phyloP scores from a whole-genome alignment of 1,284 basidiomycete genomes.

The Papiliotrema flavescens region DNA sequence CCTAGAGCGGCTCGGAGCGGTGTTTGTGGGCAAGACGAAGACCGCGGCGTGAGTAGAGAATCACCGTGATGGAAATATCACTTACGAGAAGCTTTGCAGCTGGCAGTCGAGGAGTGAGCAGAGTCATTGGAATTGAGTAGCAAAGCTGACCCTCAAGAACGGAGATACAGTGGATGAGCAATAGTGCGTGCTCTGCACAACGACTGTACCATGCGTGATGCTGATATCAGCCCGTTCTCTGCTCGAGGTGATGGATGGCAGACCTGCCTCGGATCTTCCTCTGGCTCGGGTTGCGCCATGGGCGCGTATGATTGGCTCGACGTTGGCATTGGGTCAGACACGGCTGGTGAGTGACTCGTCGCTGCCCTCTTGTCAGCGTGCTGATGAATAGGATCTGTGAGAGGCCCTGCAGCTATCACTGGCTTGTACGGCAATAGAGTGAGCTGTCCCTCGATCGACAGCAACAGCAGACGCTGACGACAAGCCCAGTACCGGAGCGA shows the following conservation, averaged over 20 bases:
- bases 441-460: neutral
- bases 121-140: neutral
- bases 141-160: slow-evolving; percentile 36
- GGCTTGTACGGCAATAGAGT: slow-evolving; percentile 46
- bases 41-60: slow-evolving; percentile 55
- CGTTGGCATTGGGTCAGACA: slow-evolving; percentile 51
- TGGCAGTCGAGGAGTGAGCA: neutral
- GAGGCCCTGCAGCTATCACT: slow-evolving; percentile 48
- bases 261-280: slow-evolving; percentile 49
- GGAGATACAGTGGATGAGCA: slow-evolving; percentile 54
- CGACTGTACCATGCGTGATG: neutral
- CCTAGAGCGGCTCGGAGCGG: slow-evolving; percentile 53
- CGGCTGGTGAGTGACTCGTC: slow-evolving; percentile 45
- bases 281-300: slow-evolving; percentile 49
- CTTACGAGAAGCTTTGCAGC: no score
- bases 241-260: slow-evolving; percentile 56
- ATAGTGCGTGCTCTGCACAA: slow-evolving; percentile 4
- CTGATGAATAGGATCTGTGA: slow-evolving; percentile 45
- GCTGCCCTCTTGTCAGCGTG: no score
- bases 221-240: slow-evolving; percentile 52
- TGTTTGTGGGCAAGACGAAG: slow-evolving; percentile 56
- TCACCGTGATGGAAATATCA: no score
- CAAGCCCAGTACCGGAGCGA: slow-evolving; percentile 29
- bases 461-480: neutral
- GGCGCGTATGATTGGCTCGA: slow-evolving; percentile 51